These are phyloP conservation scores for Oryza officinalis DNA, from an alignment of 176 grass and related monocot species.

Conservation along the genomic window DNA sequence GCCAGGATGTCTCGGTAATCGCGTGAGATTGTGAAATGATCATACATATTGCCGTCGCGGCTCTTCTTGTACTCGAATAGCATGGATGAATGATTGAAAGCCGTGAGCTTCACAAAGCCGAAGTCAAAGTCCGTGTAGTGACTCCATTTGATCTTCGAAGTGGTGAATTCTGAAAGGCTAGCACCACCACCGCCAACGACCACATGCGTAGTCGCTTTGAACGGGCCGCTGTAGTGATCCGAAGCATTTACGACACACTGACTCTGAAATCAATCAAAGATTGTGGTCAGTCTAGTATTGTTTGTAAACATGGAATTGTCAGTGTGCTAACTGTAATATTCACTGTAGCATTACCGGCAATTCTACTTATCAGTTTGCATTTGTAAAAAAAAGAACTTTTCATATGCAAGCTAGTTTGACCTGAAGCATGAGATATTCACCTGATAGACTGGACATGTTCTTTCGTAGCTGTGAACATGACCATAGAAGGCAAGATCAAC, in stretches of 20 bases:
- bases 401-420: neutral
- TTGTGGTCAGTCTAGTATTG: conserved; percentile 4
- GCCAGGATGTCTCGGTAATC: conserved; percentile 65
- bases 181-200: conserved; percentile 69
- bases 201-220: conserved; percentile 71
- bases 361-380: neutral
- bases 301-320: neutral
- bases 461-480: conserved; percentile 77
- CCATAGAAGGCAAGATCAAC: conserved; percentile 77
- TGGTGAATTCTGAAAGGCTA: conserved; percentile 48
- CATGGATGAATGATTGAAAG: conserved; percentile 66
- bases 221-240: conserved; percentile 55
- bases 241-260: conserved; percentile 56
- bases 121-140: conserved; percentile 59
- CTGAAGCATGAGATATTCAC: conserved; percentile 31
- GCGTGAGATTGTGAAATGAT: conserved; percentile 66
- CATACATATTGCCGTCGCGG: conserved; percentile 60
- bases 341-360: neutral
- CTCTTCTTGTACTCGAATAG: conserved; percentile 96
- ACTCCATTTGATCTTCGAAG: conserved; percentile 61
- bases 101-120: conserved; percentile 77
- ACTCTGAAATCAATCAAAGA: conserved; percentile 44
- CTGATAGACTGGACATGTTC: conserved; percentile 78
- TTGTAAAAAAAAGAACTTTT: neutral
- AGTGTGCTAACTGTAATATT: neutral